Evolutionary conservation across 352 stramenopile genomes (phyloP).

Genomic region (Peronospora belbahrii): DNA sequence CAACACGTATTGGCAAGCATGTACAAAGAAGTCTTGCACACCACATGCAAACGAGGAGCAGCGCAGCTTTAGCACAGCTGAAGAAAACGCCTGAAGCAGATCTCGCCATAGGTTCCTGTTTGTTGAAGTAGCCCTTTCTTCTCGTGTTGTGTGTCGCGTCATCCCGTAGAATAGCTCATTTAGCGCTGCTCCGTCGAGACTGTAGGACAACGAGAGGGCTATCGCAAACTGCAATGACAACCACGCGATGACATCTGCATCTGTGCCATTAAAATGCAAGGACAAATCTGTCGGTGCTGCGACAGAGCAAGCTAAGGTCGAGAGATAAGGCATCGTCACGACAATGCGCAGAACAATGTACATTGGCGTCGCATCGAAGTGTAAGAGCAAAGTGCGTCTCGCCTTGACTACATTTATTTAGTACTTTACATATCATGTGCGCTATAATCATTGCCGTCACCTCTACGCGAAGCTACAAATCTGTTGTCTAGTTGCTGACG

Average conservation of each 20-base stretch:
- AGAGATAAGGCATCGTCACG: too few species aligned
- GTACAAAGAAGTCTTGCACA: constrained; percentile 1
- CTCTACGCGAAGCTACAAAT: constrained; percentile 13
- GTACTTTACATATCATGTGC: neutral
- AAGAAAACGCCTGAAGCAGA: neutral
- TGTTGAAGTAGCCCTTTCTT: constrained; percentile 12
- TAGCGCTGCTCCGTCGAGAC: constrained; percentile 10
- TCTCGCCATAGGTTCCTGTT: constrained; percentile 6
- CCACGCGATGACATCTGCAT: constrained; percentile 15
- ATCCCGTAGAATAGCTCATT: constrained; percentile 10
- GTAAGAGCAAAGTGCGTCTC: neutral
- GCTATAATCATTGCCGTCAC: neutral
- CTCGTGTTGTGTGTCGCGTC: constrained; percentile 15
- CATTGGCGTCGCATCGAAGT: constrained; percentile 3
- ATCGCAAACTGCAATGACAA: constrained; percentile 21
- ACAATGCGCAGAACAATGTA: too few species aligned
- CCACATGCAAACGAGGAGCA: constrained; percentile 8
- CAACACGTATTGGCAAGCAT: neutral
- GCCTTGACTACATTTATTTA: too few species aligned
- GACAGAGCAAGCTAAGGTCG: too few species aligned
- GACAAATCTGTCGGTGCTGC: neutral
- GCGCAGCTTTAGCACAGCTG: constrained; percentile 2
- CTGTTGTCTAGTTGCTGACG: constrained; percentile 2
- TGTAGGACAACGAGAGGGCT: constrained; percentile 9
- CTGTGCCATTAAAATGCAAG: constrained; percentile 1